Evolutionary conservation across 225 moss, liverwort and hornwort genomes (phyloP), one percentile per base, ranked within the genome.

Genomic region (Anthoceros angustus): DNA sequence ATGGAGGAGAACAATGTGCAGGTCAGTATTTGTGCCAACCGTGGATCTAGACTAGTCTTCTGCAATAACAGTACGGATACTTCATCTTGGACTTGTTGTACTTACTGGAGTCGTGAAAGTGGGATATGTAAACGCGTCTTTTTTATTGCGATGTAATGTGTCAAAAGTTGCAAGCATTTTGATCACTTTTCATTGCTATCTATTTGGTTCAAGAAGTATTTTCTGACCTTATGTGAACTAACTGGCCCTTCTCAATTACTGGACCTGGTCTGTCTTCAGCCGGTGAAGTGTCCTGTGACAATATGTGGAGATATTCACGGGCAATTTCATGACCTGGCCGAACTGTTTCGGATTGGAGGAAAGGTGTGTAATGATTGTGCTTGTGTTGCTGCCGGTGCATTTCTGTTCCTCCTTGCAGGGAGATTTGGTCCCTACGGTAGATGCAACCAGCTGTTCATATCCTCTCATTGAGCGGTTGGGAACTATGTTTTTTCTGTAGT

Each of bases 231-330:
- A 12, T 25, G 8, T 45, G 67, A 32, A 32, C 32, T 32, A 32
- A 32, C 32, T 4, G 32, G 32, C 32, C 32, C 4, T 32, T 32
- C 32, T 32, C 32, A 32, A 32, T 4, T 32, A 32, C 4, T 43
- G 71, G 32, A 25, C 10, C 11, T 67, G 38, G 62, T 7, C 39
- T 67, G 74, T 39, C 39, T 67, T 26, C 80, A 80, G 77, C 80
- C 80, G 21, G 80, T 80, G 69, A 80, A 80, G 65, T 80, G 80
- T 61, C 80, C 80, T 42, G 80, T 80, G 0, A 80, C 77, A 18
- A 64, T 77, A 25, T 80, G 77, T 62, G 73, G 77, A 16, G 73
- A 77, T 15, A 75, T 80, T 41, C 70, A 75, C 66, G 77, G 77
- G 21, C 70, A 80, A 49, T 80, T 80, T 42, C 77, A 78, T 61